Evolutionary conservation across 23 red algal genomes (phyloP), one percentile per base, ranked within the genome.

Genomic region (Gracilaria domingensis): DNA sequence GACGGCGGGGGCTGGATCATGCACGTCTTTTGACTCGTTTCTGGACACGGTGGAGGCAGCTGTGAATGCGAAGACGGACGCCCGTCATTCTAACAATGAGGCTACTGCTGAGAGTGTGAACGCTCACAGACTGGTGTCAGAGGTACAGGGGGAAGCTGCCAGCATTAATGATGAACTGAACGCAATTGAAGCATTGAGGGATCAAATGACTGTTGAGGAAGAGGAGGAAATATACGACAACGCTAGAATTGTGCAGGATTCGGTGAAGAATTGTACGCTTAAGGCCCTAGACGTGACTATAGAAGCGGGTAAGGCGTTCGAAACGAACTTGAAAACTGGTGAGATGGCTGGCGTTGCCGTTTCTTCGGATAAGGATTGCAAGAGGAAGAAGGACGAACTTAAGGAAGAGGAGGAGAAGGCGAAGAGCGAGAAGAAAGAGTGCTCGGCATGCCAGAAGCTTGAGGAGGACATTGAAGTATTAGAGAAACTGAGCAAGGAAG

Each of bases 31-130:
- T 20, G 66, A 69, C 11, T 38, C 32, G n/a, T 23, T 87, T 18
- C 14, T 87, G 35, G 83, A 87, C 66, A 74, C 83, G 20, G 53
- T 87, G 17, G 51, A 44, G n/a, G 61, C 83, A 6, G 65, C 66
- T 20, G 21, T 49, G 35, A 75, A 75, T 75, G 83, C 83, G 0
- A 51, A 24, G 49, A 25, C 21, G 4, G 58, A n/a, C 26, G 58
- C 21, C 14, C 21, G 23, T 16, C 21, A 26, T 64, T 29, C 21
- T 7, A n/a, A 64, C 26, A n/a, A 29, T 16, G 58, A n/a, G 26
- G 58, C 26, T 6, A 64, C 26, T 6, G 21, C 26, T n/a, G 26
- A 64, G 58, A 64, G 58, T 26, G 26, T 64, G 58, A 29, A 64
- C 21, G 58, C 58, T 3, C 26, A 64, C 58, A 16, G 17, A 29